A percentile compares a stretch with the other conserved stretches of the same genome.
Evolutionary conservation across 805 yeast genomes (phyloP).

Genomic region (Kuraishia hungarica): DNA sequence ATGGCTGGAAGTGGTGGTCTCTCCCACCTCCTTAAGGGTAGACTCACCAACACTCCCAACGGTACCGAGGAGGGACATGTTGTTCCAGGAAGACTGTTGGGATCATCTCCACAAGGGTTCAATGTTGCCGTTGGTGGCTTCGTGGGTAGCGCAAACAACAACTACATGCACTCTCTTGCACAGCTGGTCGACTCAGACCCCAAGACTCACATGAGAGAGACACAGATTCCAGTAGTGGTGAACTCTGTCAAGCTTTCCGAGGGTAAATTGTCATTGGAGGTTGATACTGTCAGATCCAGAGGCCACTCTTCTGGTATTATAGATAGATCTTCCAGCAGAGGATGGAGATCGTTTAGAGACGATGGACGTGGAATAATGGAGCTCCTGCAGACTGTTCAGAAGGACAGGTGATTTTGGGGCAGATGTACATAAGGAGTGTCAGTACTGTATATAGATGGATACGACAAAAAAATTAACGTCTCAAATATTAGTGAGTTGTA

Average conservation of each 20-base stretch:
- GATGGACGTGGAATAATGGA: neutral
- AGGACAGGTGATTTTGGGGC: neutral
- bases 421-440: neutral
- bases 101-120: slow-evolving; percentile 28
- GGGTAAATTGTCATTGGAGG: neutral
- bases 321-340: neutral
- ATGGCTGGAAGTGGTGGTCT: slow-evolving; percentile 72
- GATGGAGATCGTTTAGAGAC: neutral
- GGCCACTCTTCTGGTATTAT: neutral
- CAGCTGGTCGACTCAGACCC: slow-evolving; percentile 5
- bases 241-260: neutral
- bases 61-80: slow-evolving; percentile 47
- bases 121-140: slow-evolving; percentile 53
- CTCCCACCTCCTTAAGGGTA: slow-evolving; percentile 60
- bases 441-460: neutral
- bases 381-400: neutral
- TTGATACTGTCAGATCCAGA: neutral
- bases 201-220: slow-evolving; percentile 6
- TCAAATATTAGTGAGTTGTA: neutral
- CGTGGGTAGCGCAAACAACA: slow-evolving; percentile 11
- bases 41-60: slow-evolving; percentile 60
- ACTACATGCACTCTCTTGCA: neutral
- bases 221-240: slow-evolving; percentile 6
- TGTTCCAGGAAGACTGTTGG: slow-evolving; percentile 62
- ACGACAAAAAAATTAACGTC: no score